Conservation (phyloP, 139 green algal species). For the Chlamydomonas eustigma region DNA sequence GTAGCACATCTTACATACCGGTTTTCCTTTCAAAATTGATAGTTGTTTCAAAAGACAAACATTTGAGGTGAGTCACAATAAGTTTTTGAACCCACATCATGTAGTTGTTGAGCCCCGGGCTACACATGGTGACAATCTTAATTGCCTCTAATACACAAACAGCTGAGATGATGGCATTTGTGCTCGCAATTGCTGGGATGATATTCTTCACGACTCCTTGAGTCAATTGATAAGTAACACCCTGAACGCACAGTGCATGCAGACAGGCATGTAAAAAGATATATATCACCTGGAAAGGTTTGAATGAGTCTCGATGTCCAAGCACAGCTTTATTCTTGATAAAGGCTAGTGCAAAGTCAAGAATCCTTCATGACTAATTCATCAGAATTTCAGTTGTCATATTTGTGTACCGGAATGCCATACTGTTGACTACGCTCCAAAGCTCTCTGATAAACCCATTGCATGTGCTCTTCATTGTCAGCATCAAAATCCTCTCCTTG, state of each 20-base stretch:
- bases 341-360: too few relatives aligned
- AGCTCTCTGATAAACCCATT: conserved; percentile 87
- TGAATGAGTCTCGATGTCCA: too few relatives aligned
- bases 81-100: conserved; percentile 98
- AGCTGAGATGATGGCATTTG: conserved; percentile 94
- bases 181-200: conserved; percentile 97
- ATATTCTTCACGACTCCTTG: conserved; percentile 99
- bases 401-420: conserved; percentile 72
- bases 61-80: too few relatives aligned
- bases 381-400: background rate
- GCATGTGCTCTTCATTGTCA: conserved; percentile 94
- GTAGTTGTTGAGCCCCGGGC: conserved; percentile 89
- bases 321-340: too few relatives aligned
- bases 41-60: too few relatives aligned
- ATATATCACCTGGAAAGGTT: too few relatives aligned
- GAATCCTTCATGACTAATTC: too few relatives aligned
- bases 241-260: conserved; percentile 39
- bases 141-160: conserved; percentile 89
- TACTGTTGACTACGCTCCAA: conserved; percentile 70
- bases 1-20: too few relatives aligned
- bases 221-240: conserved; percentile 81
- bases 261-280: too few relatives aligned
- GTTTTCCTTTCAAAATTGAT: too few relatives aligned
- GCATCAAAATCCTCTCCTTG: conserved; percentile 87
- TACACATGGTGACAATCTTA: conserved; percentile 92